Base-by-base conservation (phyloP, 805 yeast genomes). In the Saccharomycopsis javanensis region DNA sequence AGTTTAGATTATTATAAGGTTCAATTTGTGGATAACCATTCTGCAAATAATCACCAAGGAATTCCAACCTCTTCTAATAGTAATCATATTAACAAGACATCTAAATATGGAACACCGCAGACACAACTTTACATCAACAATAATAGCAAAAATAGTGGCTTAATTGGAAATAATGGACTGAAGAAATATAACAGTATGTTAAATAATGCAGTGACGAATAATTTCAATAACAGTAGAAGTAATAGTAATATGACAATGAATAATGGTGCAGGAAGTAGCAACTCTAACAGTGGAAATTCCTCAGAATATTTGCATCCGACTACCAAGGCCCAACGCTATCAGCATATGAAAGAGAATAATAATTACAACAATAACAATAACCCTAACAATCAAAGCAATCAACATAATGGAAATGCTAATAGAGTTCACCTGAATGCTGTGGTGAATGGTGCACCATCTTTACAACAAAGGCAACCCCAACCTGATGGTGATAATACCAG, bases 271-370 rank as follows among this genome's bases (percentile, higher is more conserved):
- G 35, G 35, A 8, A 8, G 35, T 8, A 31, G 35, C 13, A 31
- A 31, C 13, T 31, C 13, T 11, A 31, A 31, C 35, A 31, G 35
- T 23, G 48, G 48, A 20, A 42, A 42, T 16, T 42, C 48, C 13
- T 42, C 48, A 23, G 48, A 42, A 23, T n/a, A 42, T 42, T 42
- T 20, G 15, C 48, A 42, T 42, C 48, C 48, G 25, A 42, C 48
- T 23, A 42, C 48, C 4, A 42, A 42, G 23, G 48, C 48, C 23
- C 48, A 42, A 42, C 18, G 48, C 6, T 42, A 20, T 42, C 48
- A 42, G n/a, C 48, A 42, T 42, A 42, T 42, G 48, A 42, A 42
- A 25, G 48, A 42, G 23, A 42, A 25, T 42, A 42, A 42, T 42
- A 42, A 20, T n/a, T 25, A 42, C 11, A 42, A 38, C 10, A 38